Evolutionary conservation across 2,329 filamentous ascomycete genomes (phyloP).

Genomic region (Cladosporium sphaerospermum): DNA sequence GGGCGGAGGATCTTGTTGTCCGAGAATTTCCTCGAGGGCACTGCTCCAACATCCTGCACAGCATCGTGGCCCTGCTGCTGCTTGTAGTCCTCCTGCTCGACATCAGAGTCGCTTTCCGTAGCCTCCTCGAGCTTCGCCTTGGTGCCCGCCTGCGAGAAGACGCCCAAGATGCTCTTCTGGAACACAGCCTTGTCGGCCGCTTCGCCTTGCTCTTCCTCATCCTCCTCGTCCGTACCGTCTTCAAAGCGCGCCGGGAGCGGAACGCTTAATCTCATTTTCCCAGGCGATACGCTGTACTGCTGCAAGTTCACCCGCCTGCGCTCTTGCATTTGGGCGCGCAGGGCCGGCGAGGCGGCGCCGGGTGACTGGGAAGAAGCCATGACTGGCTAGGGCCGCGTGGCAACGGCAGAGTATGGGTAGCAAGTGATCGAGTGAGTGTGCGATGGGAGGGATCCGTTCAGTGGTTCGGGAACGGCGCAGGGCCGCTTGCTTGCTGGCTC

Average conservation of each 20-base stretch:
- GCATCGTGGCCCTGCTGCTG: constrained; percentile 1
- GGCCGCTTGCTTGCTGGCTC: background rate
- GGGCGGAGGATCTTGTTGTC: constrained; percentile 61
- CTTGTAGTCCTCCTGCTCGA: constrained; percentile 16
- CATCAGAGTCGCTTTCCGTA: constrained; percentile 52
- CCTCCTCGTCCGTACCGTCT: constrained; percentile 22
- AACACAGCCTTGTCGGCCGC: constrained; percentile 55
- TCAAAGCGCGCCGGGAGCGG: constrained; percentile 22
- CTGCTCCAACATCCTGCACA: constrained; percentile 13
- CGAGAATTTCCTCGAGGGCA: constrained; percentile 56
- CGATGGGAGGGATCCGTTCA: constrained; percentile 5
- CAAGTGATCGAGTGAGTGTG: background rate
- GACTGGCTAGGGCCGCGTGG: background rate
- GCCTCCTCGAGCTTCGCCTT: constrained; percentile 78
- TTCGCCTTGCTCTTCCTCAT: constrained; percentile 53
- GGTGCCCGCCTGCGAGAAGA: constrained; percentile 82
- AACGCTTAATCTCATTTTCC: constrained; percentile 8
- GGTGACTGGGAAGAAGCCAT: constrained; percentile 2
- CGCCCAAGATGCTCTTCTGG: constrained; percentile 90
- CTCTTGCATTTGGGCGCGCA: background rate
- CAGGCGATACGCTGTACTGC: background rate
- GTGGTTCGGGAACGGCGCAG: background rate
- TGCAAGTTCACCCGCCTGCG: background rate
- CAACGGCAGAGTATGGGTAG: background rate
- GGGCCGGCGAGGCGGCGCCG: background rate